Evolutionary conservation across 768 basidiomycete species (phyloP), one percentile per base, ranked within the genome.

Genomic region (Trametes maxima): DNA sequence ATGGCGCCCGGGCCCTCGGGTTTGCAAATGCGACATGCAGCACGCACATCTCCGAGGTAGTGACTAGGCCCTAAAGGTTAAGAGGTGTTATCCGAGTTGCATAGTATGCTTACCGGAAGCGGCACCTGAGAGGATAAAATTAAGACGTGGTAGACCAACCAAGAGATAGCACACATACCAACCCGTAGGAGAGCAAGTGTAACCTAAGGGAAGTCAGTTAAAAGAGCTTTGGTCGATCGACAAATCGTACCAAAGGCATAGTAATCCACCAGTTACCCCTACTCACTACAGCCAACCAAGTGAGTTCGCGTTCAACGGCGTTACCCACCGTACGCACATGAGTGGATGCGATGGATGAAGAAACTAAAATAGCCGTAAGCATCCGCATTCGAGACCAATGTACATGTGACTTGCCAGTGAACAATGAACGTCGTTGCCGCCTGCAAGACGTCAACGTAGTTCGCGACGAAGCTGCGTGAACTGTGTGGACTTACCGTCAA

Each of bases 351-450:
- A 35, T 60, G 62, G 13, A 63, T 65, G 60, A 69, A 72, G 63
- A 70, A 72, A 40, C 71, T 72, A 37, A 6, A 17, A n/a, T 40
- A 2, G n/a, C 17, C 5, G 44, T n/a, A 43, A 36, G 45, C 2
- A 63, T 36, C 24, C 12, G 36, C 12, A 11, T 10, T 19, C 7
- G 14, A 13, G 21, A 10, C 13, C 17, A 14, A 22, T 13, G n/a
- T 17, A 35, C 17, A 56, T 37, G 5, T 12, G 12, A 11, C 60
- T 42, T 19, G 70, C 70, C 68, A 66, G 44, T 72, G 70, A 0
- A 69, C 68, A 17, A 66, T 60, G 59, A 68, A 65, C n/a, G 68
- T 72, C 6, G 69, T 59, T n/a, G 67, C 45, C 1, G 70, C 69
- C 70, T 72, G 21, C 22, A 50, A n/a, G 16, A 28, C 17, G 17